Percentiles rank a stretch among this genome's conserved stretches.
Conservation (phyloP, 2,329 filamentous ascomycete genomes). For the Alternaria infectoria region DNA sequence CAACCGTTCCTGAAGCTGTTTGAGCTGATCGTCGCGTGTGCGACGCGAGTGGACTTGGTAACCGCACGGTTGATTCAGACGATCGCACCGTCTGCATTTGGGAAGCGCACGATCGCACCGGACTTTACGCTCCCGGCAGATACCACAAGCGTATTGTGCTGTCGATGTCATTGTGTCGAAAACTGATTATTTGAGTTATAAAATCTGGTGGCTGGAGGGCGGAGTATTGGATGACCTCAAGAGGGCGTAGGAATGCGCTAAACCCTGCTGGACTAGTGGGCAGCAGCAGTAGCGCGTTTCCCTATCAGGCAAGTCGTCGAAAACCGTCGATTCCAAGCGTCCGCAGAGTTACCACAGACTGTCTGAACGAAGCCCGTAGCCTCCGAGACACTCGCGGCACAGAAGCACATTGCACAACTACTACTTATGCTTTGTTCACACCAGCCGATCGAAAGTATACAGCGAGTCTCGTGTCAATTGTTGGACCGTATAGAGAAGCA, state of each 20-base stretch:
- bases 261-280: fast-evolving
- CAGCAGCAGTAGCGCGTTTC: fast-evolving
- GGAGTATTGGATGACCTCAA: neutral
- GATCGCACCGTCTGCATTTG: neutral
- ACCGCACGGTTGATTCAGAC: neutral
- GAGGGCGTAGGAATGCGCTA: fast-evolving
- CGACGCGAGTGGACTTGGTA: neutral
- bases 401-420: no score
- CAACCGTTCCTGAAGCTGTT: neutral
- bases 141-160: neutral
- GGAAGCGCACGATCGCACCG: neutral
- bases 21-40: neutral
- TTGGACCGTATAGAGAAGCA: no score
- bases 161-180: neutral
- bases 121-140: neutral
- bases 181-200: neutral
- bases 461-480: no score
- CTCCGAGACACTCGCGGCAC: neutral
- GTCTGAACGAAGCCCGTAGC: neutral
- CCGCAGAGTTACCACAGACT: neutral
- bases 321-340: neutral
- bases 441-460: no score
- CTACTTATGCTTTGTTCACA: no score
- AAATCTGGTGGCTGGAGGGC: neutral
- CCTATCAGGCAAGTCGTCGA: neutral